Evolutionary conservation across 305 asterid genomes (phyloP).

Genomic region (Solanum chacoense): DNA sequence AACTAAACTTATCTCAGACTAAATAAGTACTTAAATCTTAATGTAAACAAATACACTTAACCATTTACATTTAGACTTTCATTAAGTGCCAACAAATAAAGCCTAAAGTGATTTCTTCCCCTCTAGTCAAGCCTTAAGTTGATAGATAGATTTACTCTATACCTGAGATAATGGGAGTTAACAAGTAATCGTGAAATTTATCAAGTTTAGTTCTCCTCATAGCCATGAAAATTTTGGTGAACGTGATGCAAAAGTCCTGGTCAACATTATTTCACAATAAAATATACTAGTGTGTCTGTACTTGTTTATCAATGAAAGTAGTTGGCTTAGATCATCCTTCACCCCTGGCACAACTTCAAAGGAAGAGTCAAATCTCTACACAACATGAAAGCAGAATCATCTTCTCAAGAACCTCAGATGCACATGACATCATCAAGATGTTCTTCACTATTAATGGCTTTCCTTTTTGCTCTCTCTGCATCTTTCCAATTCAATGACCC

Average conservation of each 20-base stretch:
- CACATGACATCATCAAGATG: neutral
- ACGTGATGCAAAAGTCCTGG: neutral
- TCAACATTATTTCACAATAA: neutral
- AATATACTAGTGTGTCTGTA: neutral
- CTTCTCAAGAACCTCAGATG: neutral
- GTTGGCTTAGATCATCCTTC: neutral
- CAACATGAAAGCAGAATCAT: neutral
- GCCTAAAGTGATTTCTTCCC: neutral
- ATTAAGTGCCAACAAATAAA: neutral
- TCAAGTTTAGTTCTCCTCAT: neutral
- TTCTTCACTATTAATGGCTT: slow-evolving; percentile 43
- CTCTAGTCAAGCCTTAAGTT: neutral
- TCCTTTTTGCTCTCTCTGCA: slow-evolving; percentile 51
- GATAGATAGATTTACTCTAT: neutral
- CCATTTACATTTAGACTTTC: neutral
- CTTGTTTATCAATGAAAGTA: neutral
- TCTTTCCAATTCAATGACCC: slow-evolving; percentile 54
- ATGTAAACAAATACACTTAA: too few relatives aligned
- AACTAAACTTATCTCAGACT: neutral
- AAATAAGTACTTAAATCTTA: neutral
- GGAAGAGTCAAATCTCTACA: neutral
- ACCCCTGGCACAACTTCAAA: neutral
- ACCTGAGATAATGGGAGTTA: neutral
- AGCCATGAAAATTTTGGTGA: neutral
- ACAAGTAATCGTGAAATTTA: neutral